Base-by-base conservation (phyloP, 2,329 filamentous ascomycete genomes). In the Corinectria fuckeliana region DNA sequence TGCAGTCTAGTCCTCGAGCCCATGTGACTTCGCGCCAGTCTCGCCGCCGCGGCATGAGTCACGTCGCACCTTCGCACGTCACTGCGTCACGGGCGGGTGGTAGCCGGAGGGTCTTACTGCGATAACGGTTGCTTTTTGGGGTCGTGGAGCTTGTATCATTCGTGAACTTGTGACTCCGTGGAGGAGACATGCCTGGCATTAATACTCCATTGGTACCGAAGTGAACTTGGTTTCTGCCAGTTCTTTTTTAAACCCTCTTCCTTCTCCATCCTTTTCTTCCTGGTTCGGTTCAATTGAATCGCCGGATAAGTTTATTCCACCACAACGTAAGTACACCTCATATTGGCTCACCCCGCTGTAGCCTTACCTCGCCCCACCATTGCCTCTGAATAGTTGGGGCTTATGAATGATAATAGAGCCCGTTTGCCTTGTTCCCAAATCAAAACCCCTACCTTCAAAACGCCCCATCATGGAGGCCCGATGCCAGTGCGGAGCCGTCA, bases 401-500 rank as follows among this genome's bases (percentile, higher is more conserved):
- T 44, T 14, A 28, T 10, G 23, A 18, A n/a, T n/a, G 4, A 13
- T n/a, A 10, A 13, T 25, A 9, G n/a, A 28, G n/a, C 36, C 16
- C 10, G 8, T 20, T 38, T 38, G 36, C 3, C 9, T 14, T 11
- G 10, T 18, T 11, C 26, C 25, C n/a, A 18, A 44, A 45, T 7
- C 9, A 14, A 45, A 45, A 16, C 5, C 23, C 13, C n/a, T n/a
- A n/a, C n/a, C n/a, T n/a, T n/a, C n/a, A n/a, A n/a, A n/a, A n/a
- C n/a, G n/a, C 9, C 16, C 18, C 55, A 68, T 21, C 44, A 88
- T 88, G 86, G 80, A 88, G 55, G 84, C 80, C 25, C 77, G 77
- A 51, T 91, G 88, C 71, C 86, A 90, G 72, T 92, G 89, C 77
- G 85, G 86, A 51, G 76, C 82, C 14, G 81, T 91, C 52, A 69